Base-by-base conservation (phyloP, 352 stramenopile species). In the Thalassiosira hispida region DNA sequence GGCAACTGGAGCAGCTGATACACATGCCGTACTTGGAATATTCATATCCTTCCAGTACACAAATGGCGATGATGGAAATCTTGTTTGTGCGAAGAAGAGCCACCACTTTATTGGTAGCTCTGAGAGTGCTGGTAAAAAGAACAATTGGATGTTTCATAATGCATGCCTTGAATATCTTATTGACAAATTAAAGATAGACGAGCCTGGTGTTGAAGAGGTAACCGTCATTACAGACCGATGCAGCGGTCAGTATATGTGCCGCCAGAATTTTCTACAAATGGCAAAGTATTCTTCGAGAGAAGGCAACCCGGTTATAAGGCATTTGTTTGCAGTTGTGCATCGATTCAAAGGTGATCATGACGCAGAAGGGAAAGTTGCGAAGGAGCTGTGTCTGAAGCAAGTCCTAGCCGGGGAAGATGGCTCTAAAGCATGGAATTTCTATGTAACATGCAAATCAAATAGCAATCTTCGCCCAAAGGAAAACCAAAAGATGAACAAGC, bases 231-330 rank as follows among this genome's bases (percentile, higher is more conserved):
- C 52, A 27, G 52, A 61, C 22, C 25, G 31, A 35, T 61, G 52
- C 20, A n/a, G 12, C 12, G 22, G 52, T 29, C 52, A 61, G 52
- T 61, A 61, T 42, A 31, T 42, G 52, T 61, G 52, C 52, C 52
- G 52, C 20, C 52, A 61, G 52, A 61, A 35, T 42, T 61, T 61
- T 61, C 52, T 61, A 4, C 25, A 61, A 42, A 61, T 61, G 11
- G 52, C 52, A 35, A 61, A 35, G 31, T 61, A 42, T 61, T 61
- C 52, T 61, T n/a, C 25, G 22, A 35, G 22, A 61, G 42, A 4
- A 23, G 42, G 42, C n/a, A 22, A n/a, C 12, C 42, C 42, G 12
- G 42, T 51, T 51, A 23, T 61, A 23, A 42, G 22, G 52, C 52
- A 61, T 61, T 31, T 35, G 25, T 61, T 61, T 16, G 25, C 52